Evolutionary conservation across 345 rosid species (phyloP), one percentile per base, ranked within the genome.

Genomic region (Nephelium lappaceum): DNA sequence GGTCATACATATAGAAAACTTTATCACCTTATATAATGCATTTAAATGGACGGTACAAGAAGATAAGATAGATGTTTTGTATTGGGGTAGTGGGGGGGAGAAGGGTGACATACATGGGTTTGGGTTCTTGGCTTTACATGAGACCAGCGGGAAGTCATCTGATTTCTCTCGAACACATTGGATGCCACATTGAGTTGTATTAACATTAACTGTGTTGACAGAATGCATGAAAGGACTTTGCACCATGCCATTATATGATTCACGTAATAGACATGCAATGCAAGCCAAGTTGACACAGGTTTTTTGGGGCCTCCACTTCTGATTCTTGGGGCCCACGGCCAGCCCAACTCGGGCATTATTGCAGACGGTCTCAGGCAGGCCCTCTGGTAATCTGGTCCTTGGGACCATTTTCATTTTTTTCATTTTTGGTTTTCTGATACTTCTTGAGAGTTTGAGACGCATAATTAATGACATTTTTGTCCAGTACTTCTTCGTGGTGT

Each of bases 251-350:
- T 84, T 70, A 79, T 71, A 80, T 71, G 89, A 58, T 58, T 88
- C 93, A 88, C 90, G 91, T 66, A 80, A 75, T 84, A 73, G 87
- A 58, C 80, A 84, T 88, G 93, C 81, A 74, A 77, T 67, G 57
- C 8, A 53, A 71, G 75, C 69, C 80, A 55, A 72, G 67, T 39
- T 76, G 75, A 74, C 84, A 61, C 65, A 51, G 76, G 19, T 58
- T 76, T 66, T 47, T 73, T 76, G 74, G 82, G 85, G 80, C 68
- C 61, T 31, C 66, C 24, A 38, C 23, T 66, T 76, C 51, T 67
- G 71, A 67, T 76, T 53, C 21, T 53, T 66, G 49, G 8, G 65
- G 58, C 61, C 70, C 75, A 71, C n/a, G 31, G 78, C 69, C 55
- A 6, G 36, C 16, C 61, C 5, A 38, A 3, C 21, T 47, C 38